phyloP scores from a whole-genome alignment of 164 flowering plant species.

The Aristolochia contorta region DNA sequence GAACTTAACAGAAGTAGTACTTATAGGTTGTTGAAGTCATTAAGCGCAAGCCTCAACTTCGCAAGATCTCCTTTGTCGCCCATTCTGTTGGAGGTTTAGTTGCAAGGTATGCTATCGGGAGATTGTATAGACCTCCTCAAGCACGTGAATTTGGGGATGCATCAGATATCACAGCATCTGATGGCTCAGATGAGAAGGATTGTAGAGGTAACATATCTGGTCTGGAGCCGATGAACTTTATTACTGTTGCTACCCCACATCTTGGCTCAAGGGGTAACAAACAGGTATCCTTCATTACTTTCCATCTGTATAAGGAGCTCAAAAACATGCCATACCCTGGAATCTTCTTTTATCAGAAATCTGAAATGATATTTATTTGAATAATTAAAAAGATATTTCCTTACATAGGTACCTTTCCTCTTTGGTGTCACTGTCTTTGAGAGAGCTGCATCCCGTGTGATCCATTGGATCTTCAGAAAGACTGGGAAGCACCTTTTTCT shows the following conservation, averaged over 20 bases:
- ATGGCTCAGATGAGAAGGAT: constrained; percentile 17
- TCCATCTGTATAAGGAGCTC: background rate
- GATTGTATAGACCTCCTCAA: constrained; percentile 46
- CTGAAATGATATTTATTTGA: background rate
- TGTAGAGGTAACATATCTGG: constrained; percentile 66
- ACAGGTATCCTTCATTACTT: constrained; percentile 46
- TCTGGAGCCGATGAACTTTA: constrained; percentile 79
- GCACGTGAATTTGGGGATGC: constrained; percentile 18
- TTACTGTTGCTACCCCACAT: constrained; percentile 96
- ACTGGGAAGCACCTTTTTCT: constrained; percentile 96
- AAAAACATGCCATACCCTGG: background rate
- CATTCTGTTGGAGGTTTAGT: constrained; percentile 95
- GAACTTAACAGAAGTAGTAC: background rate
- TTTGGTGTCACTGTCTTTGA: constrained; percentile 75
- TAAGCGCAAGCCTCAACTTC: constrained; percentile 38
- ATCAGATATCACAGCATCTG: constrained; percentile 11
- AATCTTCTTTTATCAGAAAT: background rate
- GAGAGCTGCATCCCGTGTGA: constrained; percentile 48
- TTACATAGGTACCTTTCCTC: constrained; percentile 83
- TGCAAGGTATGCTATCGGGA: constrained; percentile 92
- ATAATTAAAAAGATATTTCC: background rate
- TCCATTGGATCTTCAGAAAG: constrained; percentile 84
- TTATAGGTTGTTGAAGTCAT: constrained; percentile 64
- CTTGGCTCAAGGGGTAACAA: constrained; percentile 97
- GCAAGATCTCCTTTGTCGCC: constrained; percentile 78